These are phyloP conservation scores for Alternaria postmessia DNA, from an alignment of 2,329 filamentous ascomycete species.

Conservation along the genomic window DNA sequence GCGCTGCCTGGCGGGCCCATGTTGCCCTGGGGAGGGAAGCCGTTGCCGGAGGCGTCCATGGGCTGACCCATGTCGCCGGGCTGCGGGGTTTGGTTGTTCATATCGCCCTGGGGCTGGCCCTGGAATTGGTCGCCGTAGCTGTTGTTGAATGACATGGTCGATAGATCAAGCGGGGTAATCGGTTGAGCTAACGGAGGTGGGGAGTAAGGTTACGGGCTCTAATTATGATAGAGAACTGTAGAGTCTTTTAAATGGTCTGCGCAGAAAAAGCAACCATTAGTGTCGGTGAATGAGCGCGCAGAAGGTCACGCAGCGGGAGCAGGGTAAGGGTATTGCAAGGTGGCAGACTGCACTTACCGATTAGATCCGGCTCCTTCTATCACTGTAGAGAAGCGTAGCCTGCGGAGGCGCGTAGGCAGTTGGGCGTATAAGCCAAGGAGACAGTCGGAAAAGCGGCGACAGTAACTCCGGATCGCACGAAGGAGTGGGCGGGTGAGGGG, in stretches of 20 bases:
- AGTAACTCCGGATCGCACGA: constrained; percentile 43
- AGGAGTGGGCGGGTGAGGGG: constrained; percentile 21
- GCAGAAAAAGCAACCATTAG: constrained; percentile 33
- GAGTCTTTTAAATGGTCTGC: constrained; percentile 34
- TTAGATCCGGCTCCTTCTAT: constrained; percentile 24
- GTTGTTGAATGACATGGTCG: constrained; percentile 71
- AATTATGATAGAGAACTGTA: constrained; percentile 41
- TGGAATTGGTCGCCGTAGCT: constrained; percentile 67
- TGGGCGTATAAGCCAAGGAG: constrained; percentile 33
- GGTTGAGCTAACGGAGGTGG: constrained; percentile 17
- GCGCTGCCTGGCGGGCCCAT: constrained; percentile 52
- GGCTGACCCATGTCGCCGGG: constrained; percentile 63
- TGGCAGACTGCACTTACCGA: constrained; percentile 42
- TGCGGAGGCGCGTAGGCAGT: constrained; percentile 26
- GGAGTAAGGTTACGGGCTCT: constrained; percentile 38
- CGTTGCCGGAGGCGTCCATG: constrained; percentile 61
- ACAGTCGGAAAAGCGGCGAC: constrained; percentile 42
- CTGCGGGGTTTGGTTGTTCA: constrained; percentile 58
- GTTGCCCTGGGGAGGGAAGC: constrained; percentile 60
- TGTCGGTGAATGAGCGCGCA: constrained; percentile 33
- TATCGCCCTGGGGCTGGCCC: constrained; percentile 63
- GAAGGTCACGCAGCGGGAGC: constrained; percentile 14
- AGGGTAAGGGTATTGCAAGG: constrained; percentile 18
- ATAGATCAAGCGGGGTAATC: constrained; percentile 31
- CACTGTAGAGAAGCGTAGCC: constrained; percentile 23